These are phyloP conservation scores for Russula virescens DNA, from an alignment of 768 basidiomycete species.

Conservation along the genomic window DNA sequence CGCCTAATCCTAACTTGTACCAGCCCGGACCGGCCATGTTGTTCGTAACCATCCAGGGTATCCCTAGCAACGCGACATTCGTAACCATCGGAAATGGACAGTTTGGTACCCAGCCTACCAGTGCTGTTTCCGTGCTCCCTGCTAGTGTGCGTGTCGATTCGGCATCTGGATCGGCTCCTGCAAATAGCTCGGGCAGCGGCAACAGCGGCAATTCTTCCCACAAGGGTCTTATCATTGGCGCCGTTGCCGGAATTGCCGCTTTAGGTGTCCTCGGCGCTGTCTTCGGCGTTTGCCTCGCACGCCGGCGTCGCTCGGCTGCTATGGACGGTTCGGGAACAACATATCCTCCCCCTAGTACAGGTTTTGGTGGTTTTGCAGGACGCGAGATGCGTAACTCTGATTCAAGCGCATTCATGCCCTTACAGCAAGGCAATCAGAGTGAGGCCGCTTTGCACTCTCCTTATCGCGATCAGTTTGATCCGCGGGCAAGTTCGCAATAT, in stretches of 20 bases:
- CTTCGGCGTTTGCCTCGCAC: conserved; percentile 46
- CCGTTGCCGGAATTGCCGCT: conserved; percentile 46
- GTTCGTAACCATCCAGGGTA: conserved; percentile 77
- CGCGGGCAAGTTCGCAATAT: conserved; percentile 21
- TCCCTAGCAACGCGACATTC: conserved; percentile 74
- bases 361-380: conserved; percentile 27
- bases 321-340: conserved; percentile 25
- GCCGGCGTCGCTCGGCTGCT: conserved; percentile 43
- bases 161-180: conserved; percentile 35
- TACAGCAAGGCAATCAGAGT: conserved; percentile 59
- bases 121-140: conserved; percentile 43
- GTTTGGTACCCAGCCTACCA: conserved; percentile 63
- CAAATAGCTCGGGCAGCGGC: conserved; percentile 24
- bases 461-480: conserved; percentile 33
- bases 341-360: conserved; percentile 37
- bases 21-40: conserved; percentile 84
- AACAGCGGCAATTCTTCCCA: conserved; percentile 31
- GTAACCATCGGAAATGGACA: conserved; percentile 76
- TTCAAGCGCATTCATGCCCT: conserved; percentile 66
- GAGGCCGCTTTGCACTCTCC: conserved; percentile 33
- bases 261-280: conserved; percentile 47
- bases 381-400: conserved; percentile 46
- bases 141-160: conserved; percentile 39
- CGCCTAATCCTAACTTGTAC: conserved; percentile 80
- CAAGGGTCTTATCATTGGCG: conserved; percentile 44